Conservation (phyloP, 2,329 filamentous ascomycete species). For the Xylaria sp. region DNA sequence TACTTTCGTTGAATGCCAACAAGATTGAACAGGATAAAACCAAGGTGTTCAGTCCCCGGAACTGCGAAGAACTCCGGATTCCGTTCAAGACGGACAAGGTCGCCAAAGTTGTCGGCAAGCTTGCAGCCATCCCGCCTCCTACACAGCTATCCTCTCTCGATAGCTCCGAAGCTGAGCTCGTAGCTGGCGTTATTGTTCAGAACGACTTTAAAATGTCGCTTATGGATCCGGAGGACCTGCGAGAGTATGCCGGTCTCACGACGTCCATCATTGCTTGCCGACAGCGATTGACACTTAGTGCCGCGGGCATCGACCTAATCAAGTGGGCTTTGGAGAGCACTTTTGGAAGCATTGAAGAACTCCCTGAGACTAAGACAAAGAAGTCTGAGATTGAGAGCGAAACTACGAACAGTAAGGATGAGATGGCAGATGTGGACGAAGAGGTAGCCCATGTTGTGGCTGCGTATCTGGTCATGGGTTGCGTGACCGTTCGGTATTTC, state of each 20-base stretch:
- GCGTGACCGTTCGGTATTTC: conserved; percentile 73
- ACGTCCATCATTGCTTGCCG: conserved; percentile 92
- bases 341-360: conserved; percentile 77
- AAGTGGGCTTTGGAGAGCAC: conserved; percentile 92
- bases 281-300: conserved; percentile 80
- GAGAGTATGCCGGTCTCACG: conserved; percentile 93
- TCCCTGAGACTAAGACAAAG: conserved; percentile 49
- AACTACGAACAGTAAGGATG: conserved; percentile 29
- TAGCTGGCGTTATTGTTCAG: conserved; percentile 89
- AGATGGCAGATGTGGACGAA: conserved; percentile 57
- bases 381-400: conserved; percentile 37
- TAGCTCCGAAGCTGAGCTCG: conserved; percentile 45
- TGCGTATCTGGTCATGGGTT: conserved; percentile 78
- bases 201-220: conserved; percentile 96
- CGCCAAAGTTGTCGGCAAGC: conserved; percentile 90
- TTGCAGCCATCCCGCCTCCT: conserved; percentile 75
- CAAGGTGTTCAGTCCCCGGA: conserved; percentile 89
- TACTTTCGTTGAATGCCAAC: conserved; percentile 83
- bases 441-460: conserved; percentile 52
- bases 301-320: conserved; percentile 85
- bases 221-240: conserved; percentile 93
- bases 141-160: conserved; percentile 31
- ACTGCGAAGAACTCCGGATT: conserved; percentile 91
- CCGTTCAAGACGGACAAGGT: conserved; percentile 94
- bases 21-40: conserved; percentile 74